These are phyloP conservation scores for Aspergillus cavernicola DNA, from an alignment of 495 filamentous ascomycete genomes.

Conservation along the genomic window DNA sequence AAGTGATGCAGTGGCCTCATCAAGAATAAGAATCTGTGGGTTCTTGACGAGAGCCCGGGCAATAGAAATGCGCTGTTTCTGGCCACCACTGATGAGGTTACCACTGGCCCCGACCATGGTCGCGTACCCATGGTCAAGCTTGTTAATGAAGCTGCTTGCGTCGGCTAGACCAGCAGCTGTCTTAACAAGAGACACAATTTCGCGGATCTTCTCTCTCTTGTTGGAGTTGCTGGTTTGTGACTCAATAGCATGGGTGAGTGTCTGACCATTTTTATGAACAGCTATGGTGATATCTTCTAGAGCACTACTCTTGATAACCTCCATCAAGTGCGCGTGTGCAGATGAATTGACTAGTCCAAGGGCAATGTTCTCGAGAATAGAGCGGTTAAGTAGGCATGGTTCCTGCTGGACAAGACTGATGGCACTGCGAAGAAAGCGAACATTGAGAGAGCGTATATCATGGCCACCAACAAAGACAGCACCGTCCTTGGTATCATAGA, in stretches of 20 bases:
- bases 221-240: background rate
- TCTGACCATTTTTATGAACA: conserved; percentile 25
- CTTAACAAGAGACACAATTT: conserved; percentile 34
- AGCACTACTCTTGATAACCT: conserved; percentile 24
- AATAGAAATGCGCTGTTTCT: conserved; percentile 63
- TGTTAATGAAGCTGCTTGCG: conserved; percentile 39
- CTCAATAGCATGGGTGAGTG: conserved; percentile 3
- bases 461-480: conserved; percentile 46
- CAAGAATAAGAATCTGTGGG: conserved; percentile 47
- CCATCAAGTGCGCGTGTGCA: conserved; percentile 30
- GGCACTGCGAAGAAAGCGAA: conserved; percentile 51
- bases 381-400: conserved; percentile 56
- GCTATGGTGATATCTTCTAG: conserved; percentile 27
- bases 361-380: conserved; percentile 65
- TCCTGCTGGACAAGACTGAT: conserved; percentile 66
- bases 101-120: conserved; percentile 52
- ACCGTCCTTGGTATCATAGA: conserved; percentile 42
- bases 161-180: conserved; percentile 37
- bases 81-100: conserved; percentile 48
- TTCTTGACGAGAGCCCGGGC: conserved; percentile 57
- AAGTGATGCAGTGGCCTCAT: conserved; percentile 55
- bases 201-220: conserved; percentile 15
- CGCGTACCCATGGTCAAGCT: conserved; percentile 44
- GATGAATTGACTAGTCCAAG: conserved; percentile 58
- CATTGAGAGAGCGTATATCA: conserved; percentile 50